phyloP scores from a whole-genome alignment of 2,329 filamentous ascomycete genomes.

The Westerdykella aurantiaca region DNA sequence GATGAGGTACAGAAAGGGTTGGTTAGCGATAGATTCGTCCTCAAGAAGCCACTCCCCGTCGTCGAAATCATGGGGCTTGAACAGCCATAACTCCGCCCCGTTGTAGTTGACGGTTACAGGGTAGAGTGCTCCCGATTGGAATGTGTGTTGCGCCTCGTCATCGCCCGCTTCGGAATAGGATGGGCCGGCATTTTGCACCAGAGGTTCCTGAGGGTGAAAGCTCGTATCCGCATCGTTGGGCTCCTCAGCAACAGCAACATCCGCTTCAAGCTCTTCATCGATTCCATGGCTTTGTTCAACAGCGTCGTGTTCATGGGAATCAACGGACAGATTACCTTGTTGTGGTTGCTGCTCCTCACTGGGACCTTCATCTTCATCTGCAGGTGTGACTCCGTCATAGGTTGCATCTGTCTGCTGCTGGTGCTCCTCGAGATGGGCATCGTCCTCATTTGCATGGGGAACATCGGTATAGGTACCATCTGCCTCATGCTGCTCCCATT shows the following conservation, averaged over 20 bases:
- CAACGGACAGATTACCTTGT: too few relatives aligned
- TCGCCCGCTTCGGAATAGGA: conserved; percentile 4
- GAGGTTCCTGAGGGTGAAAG: too few relatives aligned
- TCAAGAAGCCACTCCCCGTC: conserved; percentile 28
- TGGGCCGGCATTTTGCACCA: too few relatives aligned
- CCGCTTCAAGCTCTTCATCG: too few relatives aligned
- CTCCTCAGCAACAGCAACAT: too few relatives aligned
- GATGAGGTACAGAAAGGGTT: conserved; percentile 50
- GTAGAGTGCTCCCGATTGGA: conserved; percentile 48
- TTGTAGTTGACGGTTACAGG: conserved; percentile 21
- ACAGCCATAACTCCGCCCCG: conserved; percentile 25
- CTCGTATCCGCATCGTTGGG: too few relatives aligned
- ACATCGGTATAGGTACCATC: conserved; percentile 9
- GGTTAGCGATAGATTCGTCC: conserved; percentile 15
- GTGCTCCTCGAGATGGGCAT: conserved; percentile 1
- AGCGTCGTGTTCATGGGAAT: too few relatives aligned
- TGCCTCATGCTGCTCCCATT: background rate
- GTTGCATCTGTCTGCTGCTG: background rate
- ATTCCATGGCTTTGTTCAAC: too few relatives aligned
- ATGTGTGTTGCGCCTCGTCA: conserved; percentile 8
- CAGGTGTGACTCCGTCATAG: conserved; percentile 11
- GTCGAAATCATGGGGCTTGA: conserved; percentile 24
- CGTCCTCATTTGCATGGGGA: conserved; percentile 10
- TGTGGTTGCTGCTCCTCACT: background rate
- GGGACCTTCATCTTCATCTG: conserved; percentile 8